phyloP scores from a whole-genome alignment of 2,329 filamentous ascomycete species.

The Clonostachys chloroleuca region DNA sequence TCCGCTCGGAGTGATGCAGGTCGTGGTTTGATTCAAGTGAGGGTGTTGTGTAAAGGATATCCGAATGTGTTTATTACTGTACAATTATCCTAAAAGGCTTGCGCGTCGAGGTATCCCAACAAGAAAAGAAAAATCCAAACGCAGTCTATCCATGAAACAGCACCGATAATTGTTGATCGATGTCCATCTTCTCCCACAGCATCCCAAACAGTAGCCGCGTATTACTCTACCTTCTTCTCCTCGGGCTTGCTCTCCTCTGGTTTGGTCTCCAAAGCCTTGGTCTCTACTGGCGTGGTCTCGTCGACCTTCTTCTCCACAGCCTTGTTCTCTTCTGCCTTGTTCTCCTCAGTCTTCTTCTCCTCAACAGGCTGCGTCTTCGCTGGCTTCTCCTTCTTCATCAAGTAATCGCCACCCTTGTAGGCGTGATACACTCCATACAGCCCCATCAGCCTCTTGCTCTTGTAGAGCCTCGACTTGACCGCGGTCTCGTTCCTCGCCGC shows the following conservation, averaged over 20 bases:
- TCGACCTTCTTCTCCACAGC: neutral
- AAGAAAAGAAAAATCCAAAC: too few relatives aligned
- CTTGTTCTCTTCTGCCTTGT: neutral
- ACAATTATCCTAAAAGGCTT: neutral
- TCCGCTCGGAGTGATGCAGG: slow-evolving; percentile 15
- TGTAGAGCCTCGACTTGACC: slow-evolving; percentile 20
- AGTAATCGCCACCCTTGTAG: slow-evolving; percentile 37
- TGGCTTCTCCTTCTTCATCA: slow-evolving; percentile 27
- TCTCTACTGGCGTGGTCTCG: neutral
- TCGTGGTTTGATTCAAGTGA: neutral
- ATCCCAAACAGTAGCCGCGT: neutral
- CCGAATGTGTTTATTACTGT: neutral
- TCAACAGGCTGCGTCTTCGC: too few relatives aligned
- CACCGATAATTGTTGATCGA: neutral
- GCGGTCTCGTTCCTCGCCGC: slow-evolving; percentile 13
- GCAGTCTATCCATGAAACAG: neutral
- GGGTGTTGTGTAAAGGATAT: neutral
- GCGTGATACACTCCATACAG: slow-evolving; percentile 41
- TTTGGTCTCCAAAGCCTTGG: neutral
- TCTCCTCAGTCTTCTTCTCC: neutral
- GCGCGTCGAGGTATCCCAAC: neutral
- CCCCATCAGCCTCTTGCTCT: slow-evolving; percentile 36
- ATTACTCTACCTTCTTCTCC: neutral
- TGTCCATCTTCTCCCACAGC: neutral
- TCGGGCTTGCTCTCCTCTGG: neutral